Percentiles rank a stretch among this genome's conserved stretches.
Conservation (phyloP, 371 early-diverging fungal genomes). For the Capniomyces stellatus region DNA sequence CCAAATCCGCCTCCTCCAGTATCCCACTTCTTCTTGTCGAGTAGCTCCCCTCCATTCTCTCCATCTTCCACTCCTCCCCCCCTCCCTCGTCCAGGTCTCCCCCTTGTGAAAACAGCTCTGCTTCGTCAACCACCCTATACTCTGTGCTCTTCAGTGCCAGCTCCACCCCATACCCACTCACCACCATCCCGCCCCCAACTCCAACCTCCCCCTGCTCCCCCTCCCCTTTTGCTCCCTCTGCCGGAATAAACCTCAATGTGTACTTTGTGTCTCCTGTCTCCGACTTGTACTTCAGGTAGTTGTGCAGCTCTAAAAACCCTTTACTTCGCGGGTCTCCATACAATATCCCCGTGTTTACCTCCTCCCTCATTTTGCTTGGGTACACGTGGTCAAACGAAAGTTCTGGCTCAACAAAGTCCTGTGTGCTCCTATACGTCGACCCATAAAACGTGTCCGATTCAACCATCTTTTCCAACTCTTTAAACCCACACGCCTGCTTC, state of each 20-base stretch:
- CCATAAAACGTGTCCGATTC: constrained; percentile 19
- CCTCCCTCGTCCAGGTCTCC: neutral
- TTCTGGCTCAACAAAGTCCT: constrained; percentile 7
- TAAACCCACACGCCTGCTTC: constrained; percentile 35
- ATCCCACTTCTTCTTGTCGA: neutral
- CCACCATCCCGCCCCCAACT: constrained; percentile 14
- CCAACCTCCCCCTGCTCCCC: constrained; percentile 8
- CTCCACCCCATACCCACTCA: constrained; percentile 84
- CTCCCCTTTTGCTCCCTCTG: constrained; percentile 2
- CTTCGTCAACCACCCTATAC: constrained; percentile 85
- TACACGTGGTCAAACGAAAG: constrained; percentile 19
- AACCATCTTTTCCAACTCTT: constrained; percentile 24
- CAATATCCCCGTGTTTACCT: constrained; percentile 11
- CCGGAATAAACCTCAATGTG: constrained; percentile 28
- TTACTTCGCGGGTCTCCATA: constrained; percentile 18
- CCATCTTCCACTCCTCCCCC: constrained; percentile 3
- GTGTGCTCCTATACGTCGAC: constrained; percentile 12
- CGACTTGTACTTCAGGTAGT: constrained; percentile 9
- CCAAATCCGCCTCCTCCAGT: constrained; percentile 8
- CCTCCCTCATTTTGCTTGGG: neutral
- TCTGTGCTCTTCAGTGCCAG: constrained; percentile 84
- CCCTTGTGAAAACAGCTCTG: constrained; percentile 26
- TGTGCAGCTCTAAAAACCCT: constrained; percentile 13
- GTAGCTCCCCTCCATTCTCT: neutral
- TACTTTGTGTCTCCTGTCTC: constrained; percentile 12